Evolutionary conservation across 805 yeast species (phyloP), one percentile per base, ranked within the genome.

Genomic region (Ogataea pilisensis): DNA sequence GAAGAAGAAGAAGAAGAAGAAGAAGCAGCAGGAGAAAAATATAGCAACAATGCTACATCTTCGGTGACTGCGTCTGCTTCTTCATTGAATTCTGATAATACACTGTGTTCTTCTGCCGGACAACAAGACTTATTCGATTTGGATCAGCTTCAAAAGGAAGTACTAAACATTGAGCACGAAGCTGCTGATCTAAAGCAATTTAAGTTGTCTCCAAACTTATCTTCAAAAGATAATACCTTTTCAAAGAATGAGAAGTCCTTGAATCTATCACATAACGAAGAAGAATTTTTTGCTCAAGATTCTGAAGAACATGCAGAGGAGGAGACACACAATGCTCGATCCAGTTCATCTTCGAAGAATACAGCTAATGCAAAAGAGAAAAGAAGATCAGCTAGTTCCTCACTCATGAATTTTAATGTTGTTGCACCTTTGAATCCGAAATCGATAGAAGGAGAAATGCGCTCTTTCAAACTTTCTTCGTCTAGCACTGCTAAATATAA

Each of bases 121-220:
- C 25, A 19, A 17, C n/a, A 17, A 13, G 60, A 61, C 8, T 64
- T 71, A 1, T 76, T 76, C 51, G 75, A 76, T 48, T 64, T 76
- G 13, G 62, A 56, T 32, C 75, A 74, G 1, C 53, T 76, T 35
- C 51, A 55, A 39, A 49, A 63, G 26, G 78, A 75, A 50, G 70
- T 74, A 30, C 57, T 63, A 16, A 72, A 65, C 30, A 70, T 75
- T 16, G 76, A 72, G 41, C 49, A 55, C 22, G 55, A 66, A 30
- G 69, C 69, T 1, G 48, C 37, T 8, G 41, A 43, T 13, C 22
- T 52, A 32, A 51, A 53, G 34, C 46, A 49, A 34, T 53, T 53
- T 39, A 51, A 48, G 24, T 37, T 53, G 34, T 40, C 38, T 31
- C 33, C 45, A 14, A n/a, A n/a, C n/a, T n/a, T n/a, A n/a, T n/a